Evolutionary conservation across 169 alveolate genomes (phyloP), one percentile per base, ranked within the genome.

Genomic region (Cryptosporidium andersoni): DNA sequence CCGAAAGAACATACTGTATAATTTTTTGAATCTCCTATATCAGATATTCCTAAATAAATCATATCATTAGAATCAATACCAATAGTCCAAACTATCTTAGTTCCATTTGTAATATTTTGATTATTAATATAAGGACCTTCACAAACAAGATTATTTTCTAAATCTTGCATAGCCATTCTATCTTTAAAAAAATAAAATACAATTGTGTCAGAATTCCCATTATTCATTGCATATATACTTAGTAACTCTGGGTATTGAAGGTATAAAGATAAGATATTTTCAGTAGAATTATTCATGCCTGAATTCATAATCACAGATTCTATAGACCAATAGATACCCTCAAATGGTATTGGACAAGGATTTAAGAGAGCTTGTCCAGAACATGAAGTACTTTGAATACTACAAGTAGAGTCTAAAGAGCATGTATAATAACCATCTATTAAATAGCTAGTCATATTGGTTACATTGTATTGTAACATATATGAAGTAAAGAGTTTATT

Each of bases 331-430:
- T 58, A 7, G 25, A 74, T 36, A 16, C 82, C 82, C 14, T 66
- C 53, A 40, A 68, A 58, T 37, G 82, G 36, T 45, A 60, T 74
- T 48, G 82, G 82, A 40, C 82, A 74, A 5, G 82, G 82, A 3
- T 36, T 37, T 1, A 6, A 2, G 9, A 74, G 53, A 14, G 36
- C 58, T 53, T 74, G 82, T 9, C 68, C 74, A 9, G 56, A 45
- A 11, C 82, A 74, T 25, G 58, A 43, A 45, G 60, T 43, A 47
- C 48, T 45, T 34, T 74, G 63, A 7, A 74, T 34, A 14, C 47
- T 74, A 43, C 82, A 74, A 40, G 12, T 55, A 7, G 82, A 74
- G 7, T 74, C 68, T 58, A 74, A 74, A 7, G 82, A 74, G 34
- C 82, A 74, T 2, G 58, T n/a, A 1, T 25, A 45, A 39, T 74